These are phyloP conservation scores for Camelina sativa DNA, from an alignment of 345 rosid species.

Conservation along the genomic window DNA sequence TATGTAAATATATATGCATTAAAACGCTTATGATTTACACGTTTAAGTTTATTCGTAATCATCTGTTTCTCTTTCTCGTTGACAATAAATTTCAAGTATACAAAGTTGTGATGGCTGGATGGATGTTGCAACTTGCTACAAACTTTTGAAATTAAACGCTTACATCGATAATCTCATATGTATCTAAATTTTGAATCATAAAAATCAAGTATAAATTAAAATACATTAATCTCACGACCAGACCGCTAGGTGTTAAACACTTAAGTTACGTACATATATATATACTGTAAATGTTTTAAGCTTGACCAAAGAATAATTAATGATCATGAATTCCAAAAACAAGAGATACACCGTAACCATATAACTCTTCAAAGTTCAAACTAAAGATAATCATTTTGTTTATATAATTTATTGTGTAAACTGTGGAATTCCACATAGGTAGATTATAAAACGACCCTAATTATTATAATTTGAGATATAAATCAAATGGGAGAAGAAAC, in stretches of 20 bases:
- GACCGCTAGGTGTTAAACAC: neutral
- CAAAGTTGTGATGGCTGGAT: neutral
- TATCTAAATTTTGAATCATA: no score
- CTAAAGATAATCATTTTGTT: no score
- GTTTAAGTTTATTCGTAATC: slow-evolving; percentile 2
- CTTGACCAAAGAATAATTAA: neutral
- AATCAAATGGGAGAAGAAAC: neutral
- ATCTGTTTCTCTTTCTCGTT: slow-evolving; percentile 6
- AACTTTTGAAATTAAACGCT: slow-evolving; percentile 1
- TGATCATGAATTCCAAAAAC: neutral
- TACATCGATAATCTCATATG: neutral
- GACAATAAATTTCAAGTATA: neutral
- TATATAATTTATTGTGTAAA: neutral
- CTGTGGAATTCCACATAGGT: slow-evolving; percentile 1
- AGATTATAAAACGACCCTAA: neutral
- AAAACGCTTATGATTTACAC: slow-evolving; percentile 6
- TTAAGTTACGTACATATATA: neutral
- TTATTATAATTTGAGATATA: neutral
- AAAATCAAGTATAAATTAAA: neutral
- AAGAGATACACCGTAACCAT: neutral
- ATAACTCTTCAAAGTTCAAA: neutral
- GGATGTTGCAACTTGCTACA: slow-evolving; percentile 7
- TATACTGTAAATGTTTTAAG: neutral
- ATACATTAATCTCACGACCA: neutral
- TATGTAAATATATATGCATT: slow-evolving; percentile 9